Percentiles rank a stretch among this genome's conserved stretches.
Conservation (phyloP, 352 stramenopile genomes). For the Phytophthora lateralis region DNA sequence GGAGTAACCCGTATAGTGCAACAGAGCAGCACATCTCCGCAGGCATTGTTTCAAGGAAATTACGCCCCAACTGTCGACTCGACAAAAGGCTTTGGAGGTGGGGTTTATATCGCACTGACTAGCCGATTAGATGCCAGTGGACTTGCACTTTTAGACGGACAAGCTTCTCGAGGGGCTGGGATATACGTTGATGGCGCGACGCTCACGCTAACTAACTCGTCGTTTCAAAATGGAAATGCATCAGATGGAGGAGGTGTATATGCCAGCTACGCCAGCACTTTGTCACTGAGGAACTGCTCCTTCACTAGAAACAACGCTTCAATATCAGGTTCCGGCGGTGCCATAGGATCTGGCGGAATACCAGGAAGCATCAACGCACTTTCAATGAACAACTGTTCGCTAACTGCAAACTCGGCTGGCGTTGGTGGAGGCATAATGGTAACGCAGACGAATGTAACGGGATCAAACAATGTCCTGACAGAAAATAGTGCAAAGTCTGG, state of each 20-base stretch:
- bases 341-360: slow-evolving; percentile 25
- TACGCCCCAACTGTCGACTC: slow-evolving; percentile 5
- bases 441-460: slow-evolving; percentile 31
- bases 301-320: slow-evolving; percentile 39
- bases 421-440: slow-evolving; percentile 39
- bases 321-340: slow-evolving; percentile 31
- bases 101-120: slow-evolving; percentile 26
- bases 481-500: slow-evolving; percentile 32
- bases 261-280: slow-evolving; percentile 15
- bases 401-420: slow-evolving; percentile 33
- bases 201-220: slow-evolving; percentile 24
- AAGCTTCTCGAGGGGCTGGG: slow-evolving; percentile 27
- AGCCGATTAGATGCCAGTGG: slow-evolving; percentile 22
- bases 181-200: slow-evolving; percentile 29
- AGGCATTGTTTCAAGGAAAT: slow-evolving; percentile 23
- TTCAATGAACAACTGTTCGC: slow-evolving; percentile 23
- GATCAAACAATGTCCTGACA: slow-evolving; percentile 22
- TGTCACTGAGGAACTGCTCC: slow-evolving; percentile 27
- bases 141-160: slow-evolving; percentile 21
- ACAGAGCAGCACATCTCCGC: slow-evolving; percentile 1
- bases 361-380: slow-evolving; percentile 16
- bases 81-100: slow-evolving; percentile 23
- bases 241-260: slow-evolving; percentile 39
- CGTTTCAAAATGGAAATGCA: slow-evolving; percentile 23
- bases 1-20: slow-evolving; percentile 13